Conservation (phyloP, 768 basidiomycete genomes). For the Rhizopogon roseolus region DNA sequence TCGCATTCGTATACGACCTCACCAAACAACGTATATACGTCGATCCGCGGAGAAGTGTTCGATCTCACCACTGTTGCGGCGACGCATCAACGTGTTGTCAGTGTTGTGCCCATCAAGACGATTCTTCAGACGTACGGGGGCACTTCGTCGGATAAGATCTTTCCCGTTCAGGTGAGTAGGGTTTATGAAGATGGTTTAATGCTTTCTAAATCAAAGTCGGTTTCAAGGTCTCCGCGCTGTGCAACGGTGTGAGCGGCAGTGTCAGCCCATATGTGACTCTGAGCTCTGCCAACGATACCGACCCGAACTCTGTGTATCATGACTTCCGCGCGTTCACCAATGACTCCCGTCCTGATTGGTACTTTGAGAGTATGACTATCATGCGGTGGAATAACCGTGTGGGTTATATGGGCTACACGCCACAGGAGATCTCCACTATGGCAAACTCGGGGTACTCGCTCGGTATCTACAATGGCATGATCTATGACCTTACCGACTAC, state of each 20-base stretch:
- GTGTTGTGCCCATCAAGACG: constrained; percentile 68
- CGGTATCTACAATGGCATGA: constrained; percentile 80
- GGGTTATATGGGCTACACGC: constrained; percentile 85
- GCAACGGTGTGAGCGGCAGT: constrained; percentile 76
- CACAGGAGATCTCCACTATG: constrained; percentile 67
- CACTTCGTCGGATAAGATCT: constrained; percentile 62
- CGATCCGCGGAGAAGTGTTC: constrained; percentile 93
- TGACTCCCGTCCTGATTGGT: constrained; percentile 97
- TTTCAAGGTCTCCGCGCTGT: constrained; percentile 80
- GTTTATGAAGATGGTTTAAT: neutral
- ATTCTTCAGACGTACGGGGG: constrained; percentile 81
- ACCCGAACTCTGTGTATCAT: constrained; percentile 79
- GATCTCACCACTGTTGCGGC: constrained; percentile 68
- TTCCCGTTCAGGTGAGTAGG: constrained; percentile 83
- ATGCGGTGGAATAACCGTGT: constrained; percentile 88
- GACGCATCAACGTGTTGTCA: constrained; percentile 63
- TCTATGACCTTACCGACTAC: constrained; percentile 88
- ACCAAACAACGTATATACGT: constrained; percentile 73
- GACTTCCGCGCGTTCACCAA: constrained; percentile 90
- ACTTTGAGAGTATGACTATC: constrained; percentile 88
- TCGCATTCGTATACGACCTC: constrained; percentile 58
- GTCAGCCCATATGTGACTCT: constrained; percentile 84
- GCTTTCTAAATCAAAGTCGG: neutral
- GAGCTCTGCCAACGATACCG: constrained; percentile 71
- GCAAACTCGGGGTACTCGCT: constrained; percentile 60